phyloP scores from a whole-genome alignment of 345 rosid species.

The Aegle marmelos region DNA sequence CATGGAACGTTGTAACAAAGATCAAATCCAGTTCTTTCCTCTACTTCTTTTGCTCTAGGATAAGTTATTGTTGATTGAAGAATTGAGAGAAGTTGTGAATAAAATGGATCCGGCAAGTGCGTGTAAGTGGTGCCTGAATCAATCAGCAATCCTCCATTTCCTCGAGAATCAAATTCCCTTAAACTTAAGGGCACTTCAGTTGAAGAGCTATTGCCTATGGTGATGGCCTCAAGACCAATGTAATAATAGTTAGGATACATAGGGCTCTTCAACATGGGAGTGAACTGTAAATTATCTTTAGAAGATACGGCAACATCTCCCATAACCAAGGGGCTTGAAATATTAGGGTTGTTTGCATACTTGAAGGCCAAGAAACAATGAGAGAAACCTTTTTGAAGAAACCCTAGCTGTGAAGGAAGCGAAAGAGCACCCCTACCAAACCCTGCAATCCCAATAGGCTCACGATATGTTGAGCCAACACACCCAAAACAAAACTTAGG shows the following conservation, averaged over 20 bases:
- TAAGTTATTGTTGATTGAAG: conserved; percentile 42
- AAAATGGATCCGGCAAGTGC: conserved; percentile 66
- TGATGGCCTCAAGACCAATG: conserved; percentile 61
- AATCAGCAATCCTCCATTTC: conserved; percentile 79
- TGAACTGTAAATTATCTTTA: conserved; percentile 49
- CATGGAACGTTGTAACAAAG: conserved; percentile 76
- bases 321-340: conserved; percentile 65
- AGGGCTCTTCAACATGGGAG: conserved; percentile 64
- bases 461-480: conserved; percentile 59
- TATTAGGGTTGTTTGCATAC: conserved; percentile 67
- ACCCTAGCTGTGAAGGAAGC: conserved; percentile 72
- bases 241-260: conserved; percentile 72
- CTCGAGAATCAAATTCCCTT: conserved; percentile 63
- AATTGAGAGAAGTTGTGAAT: conserved; percentile 53
- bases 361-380: conserved; percentile 85
- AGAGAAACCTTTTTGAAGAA: conserved; percentile 67
- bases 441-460: conserved; percentile 82
- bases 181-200: conserved; percentile 47
- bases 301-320: conserved; percentile 57
- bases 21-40: conserved; percentile 59
- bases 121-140: conserved; percentile 93
- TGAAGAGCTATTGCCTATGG: conserved; percentile 40
- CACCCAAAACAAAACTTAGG: conserved; percentile 71
- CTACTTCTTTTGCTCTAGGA: conserved; percentile 60
- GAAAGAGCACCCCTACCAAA: conserved; percentile 84